Evolutionary conservation across 2,329 filamentous ascomycete genomes (phyloP).

Genomic region (Xylariaceae sp.): DNA sequence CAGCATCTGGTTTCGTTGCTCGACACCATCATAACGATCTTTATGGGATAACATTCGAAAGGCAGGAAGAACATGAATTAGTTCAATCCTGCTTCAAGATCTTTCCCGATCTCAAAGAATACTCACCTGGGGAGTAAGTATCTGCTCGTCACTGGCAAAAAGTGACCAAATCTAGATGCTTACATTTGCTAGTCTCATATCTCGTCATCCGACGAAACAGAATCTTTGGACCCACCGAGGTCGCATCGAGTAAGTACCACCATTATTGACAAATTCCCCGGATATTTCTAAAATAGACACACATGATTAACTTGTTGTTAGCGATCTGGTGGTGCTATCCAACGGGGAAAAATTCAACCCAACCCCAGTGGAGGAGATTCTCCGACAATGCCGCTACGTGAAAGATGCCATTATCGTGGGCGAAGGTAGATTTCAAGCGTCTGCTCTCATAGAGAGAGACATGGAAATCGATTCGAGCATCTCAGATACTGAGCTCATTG

Average conservation of each 20-base stretch:
- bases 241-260: no score
- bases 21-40: slow-evolving; percentile 16
- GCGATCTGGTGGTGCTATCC: slow-evolving; percentile 11
- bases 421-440: slow-evolving; percentile 10
- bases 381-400: slow-evolving; percentile 6
- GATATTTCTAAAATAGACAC: no score
- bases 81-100: slow-evolving; percentile 14
- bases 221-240: slow-evolving; percentile 10
- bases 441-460: slow-evolving; percentile 8
- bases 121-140: slow-evolving; percentile 21
- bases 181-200: no score
- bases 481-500: slow-evolving; percentile 1
- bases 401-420: slow-evolving; percentile 8
- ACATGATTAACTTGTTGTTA: no score
- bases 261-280: no score
- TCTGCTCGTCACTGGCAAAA: no score
- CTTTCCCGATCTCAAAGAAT: slow-evolving; percentile 18
- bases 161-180: no score
- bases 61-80: slow-evolving; percentile 12
- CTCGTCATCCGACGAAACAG: slow-evolving; percentile 4
- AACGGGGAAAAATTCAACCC: slow-evolving; percentile 14
- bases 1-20: slow-evolving; percentile 16
- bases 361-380: slow-evolving; percentile 4
- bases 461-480: background rate
- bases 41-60: slow-evolving; percentile 19